Conservation (phyloP, 75 land plant genomes). For the Picea sitchensis region DNA sequence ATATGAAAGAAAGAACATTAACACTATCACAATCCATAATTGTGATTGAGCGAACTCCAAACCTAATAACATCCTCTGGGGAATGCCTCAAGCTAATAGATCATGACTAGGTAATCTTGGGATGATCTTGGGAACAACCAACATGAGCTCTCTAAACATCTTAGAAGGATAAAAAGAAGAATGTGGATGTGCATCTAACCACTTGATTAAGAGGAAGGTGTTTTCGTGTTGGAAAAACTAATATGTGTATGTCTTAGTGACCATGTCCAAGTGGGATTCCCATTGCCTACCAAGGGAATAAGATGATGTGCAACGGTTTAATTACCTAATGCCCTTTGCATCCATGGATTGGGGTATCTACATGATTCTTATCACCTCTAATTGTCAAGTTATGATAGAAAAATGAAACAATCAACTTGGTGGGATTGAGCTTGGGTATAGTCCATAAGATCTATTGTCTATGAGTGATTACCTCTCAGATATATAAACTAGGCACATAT, state of each 20-base stretch:
- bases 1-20: not conserved
- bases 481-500: not conserved
- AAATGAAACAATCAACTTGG: not conserved
- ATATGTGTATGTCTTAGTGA: not conserved
- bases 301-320: no score
- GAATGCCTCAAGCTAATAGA: no score
- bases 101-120: no score
- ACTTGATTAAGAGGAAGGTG: not conserved
- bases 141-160: no score
- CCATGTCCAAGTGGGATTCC: not conserved
- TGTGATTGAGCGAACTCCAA: no score
- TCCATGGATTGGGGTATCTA: not conserved
- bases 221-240: not conserved
- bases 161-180: no score
- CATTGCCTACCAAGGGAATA: no score
- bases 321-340: not conserved
- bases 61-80: no score
- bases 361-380: not conserved
- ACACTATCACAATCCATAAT: no score
- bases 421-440: not conserved
- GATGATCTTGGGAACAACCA: no score
- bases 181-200: not conserved
- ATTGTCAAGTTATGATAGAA: not conserved
- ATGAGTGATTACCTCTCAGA: not conserved
- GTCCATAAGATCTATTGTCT: not conserved